Evolutionary conservation across 2,329 filamentous ascomycete species (phyloP), one percentile per base, ranked within the genome.

Genomic region (Metarhizium rileyi): DNA sequence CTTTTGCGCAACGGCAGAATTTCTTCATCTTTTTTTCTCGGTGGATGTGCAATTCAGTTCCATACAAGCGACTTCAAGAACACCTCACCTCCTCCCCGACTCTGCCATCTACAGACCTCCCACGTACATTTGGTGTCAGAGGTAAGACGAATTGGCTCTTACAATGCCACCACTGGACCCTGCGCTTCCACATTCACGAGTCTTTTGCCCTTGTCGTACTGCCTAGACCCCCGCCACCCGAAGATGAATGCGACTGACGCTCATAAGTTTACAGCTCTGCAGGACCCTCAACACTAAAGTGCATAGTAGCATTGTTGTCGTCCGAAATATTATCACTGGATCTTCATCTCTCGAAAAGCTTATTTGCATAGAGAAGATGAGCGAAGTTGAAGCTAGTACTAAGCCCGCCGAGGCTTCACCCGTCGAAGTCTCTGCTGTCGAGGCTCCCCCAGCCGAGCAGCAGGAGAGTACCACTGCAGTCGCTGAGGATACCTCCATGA

Each of bases 401-500:
- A 53, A 59, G 27, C 57, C 58, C 46, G 49, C 55, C 20, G 59
- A 61, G 46, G 55, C 56, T 41, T 56, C 59, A 50, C 47, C 56
- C 45, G 56, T 59, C 38, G 58, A 61, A 52, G 38, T 52, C 27
- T 53, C 56, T 18, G 54, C 57, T 38, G 53, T 60, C 55, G 59
- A 61, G 47, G 55, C 56, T 43, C 56, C 59, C 50, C 47, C 56
- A 44, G 56, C 59, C 40, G 58, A 61, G 30, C 56, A 58, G 50
- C 49, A 54, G 36, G 52, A 53, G 20, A 40, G 7, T n/a, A 7
- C 36, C 36, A 20, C 30, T 33, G 20, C 44, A 25, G 53, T 40
- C 28, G 28, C 52, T 22, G 52, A 54, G 26, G 54, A 56, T 7
- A 41, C 54, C 46, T 60, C 66, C 45, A 68, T 75, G 50, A 65